These are phyloP conservation scores for Pochonia chlamydosporia DNA, from an alignment of 2,329 filamentous ascomycete genomes.

Conservation along the genomic window DNA sequence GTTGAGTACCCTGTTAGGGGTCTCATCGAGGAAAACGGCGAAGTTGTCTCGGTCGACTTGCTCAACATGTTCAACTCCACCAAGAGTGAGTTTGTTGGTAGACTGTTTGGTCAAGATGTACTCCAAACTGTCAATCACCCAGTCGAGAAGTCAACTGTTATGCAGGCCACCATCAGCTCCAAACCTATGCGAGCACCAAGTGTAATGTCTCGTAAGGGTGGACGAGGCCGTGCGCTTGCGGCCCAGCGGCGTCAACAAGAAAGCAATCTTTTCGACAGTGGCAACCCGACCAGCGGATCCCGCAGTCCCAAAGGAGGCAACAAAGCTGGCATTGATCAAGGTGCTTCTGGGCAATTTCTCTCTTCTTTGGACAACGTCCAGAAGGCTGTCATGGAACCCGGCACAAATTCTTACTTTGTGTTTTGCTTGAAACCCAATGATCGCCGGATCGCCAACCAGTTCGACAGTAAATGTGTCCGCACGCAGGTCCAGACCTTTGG, in stretches of 20 bases:
- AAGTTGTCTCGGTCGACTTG: slow-evolving; percentile 90
- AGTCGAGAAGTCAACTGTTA: slow-evolving; percentile 80
- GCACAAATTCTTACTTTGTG: slow-evolving; percentile 90
- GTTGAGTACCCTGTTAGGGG: slow-evolving; percentile 88
- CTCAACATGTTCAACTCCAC: slow-evolving; percentile 89
- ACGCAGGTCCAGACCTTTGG: slow-evolving; percentile 93
- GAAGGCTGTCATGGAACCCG: slow-evolving; percentile 73
- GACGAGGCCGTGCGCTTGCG: slow-evolving; percentile 31
- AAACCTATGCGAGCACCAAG: slow-evolving; percentile 90
- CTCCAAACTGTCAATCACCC: slow-evolving; percentile 91
- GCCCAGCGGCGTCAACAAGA: slow-evolving; percentile 35
- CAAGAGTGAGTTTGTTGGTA: slow-evolving; percentile 80
- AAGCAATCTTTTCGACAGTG: slow-evolving; percentile 14
- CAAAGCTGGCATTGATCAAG: slow-evolving; percentile 54
- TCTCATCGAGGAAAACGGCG: slow-evolving; percentile 89
- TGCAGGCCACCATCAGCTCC: slow-evolving; percentile 94
- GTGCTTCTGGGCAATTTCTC: slow-evolving; percentile 88
- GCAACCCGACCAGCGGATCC: slow-evolving; percentile 32
- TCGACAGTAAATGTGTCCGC: slow-evolving; percentile 96
- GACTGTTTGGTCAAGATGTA: slow-evolving; percentile 93
- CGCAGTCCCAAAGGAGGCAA: slow-evolving; percentile 32
- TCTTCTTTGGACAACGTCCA: slow-evolving; percentile 85
- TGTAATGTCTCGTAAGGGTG: slow-evolving; percentile 76
- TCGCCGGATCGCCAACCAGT: slow-evolving; percentile 93
- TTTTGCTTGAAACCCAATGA: slow-evolving; percentile 98